Base-by-base conservation (phyloP, 2,329 filamentous ascomycete species). In the Sclerotinia subarctica region DNA sequence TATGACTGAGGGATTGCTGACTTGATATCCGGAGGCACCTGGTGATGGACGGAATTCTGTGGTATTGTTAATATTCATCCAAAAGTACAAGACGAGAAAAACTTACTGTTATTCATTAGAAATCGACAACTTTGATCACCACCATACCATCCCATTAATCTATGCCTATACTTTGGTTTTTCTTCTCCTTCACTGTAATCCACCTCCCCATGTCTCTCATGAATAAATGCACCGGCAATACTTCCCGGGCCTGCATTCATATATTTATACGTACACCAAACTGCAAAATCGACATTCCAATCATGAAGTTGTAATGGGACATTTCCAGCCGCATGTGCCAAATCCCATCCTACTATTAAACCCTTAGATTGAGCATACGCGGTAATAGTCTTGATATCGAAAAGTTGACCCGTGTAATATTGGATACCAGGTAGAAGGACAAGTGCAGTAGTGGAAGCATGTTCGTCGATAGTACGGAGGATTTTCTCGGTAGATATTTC, bases 251-350 rank as follows among this genome's bases (percentile, higher is more conserved):
- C 93, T 35, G 89, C 88, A 77, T 96, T 96, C 77, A 96, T 85
- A 80, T 97, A 97, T 81, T 97, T 97, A 84, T 97, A 97, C 24
- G 90, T 94, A 79, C 93, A 97, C 93, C 93, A 97, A 66, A 86
- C 91, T 21, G 94, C 93, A 75, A 96, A 96, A 78, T 97, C 93
- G 46, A 96, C 92, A 72, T 91, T 85, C 93, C 93, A 97, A 74
- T 94, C 91, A 78, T 96, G 93, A 26, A 97, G 83, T 68, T 83
- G 80, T 24, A 97, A 79, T 52, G 90, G 88, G 2, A 96, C 91
- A 76, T 97, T 97, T 44, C 93, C 93, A 29, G 86, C 91, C 0
- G 92, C 92, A 78, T 96, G 93, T 0, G 93, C 93, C 35, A 95
- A 87, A 77, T 96, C 93, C 93, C 93, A 97, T 35, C 93, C 92